phyloP scores from a whole-genome alignment of 2,329 filamentous ascomycete genomes.

The Botrytis pseudocinerea region DNA sequence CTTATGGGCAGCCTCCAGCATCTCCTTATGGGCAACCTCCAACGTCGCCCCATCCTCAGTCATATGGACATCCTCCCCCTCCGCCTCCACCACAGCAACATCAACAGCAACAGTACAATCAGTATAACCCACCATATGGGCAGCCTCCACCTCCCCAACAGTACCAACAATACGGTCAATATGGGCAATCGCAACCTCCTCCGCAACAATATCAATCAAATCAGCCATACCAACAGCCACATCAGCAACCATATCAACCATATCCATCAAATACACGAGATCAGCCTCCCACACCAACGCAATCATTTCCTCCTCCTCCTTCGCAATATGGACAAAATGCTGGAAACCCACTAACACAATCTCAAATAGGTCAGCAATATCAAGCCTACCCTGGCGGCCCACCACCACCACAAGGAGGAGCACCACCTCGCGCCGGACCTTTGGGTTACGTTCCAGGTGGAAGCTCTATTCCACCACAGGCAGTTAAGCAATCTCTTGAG shows the following conservation, averaged over 20 bases:
- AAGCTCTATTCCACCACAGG: conserved; percentile 14
- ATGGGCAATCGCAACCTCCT: conserved; percentile 2
- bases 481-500: conserved; percentile 26
- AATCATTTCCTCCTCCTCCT: conserved; percentile 4
- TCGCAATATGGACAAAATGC: conserved; percentile 12
- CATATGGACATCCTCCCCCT: conserved; percentile 5
- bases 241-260: neutral
- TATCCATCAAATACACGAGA: neutral
- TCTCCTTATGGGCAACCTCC: neutral
- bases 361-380: conserved; percentile 25
- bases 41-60: conserved; percentile 5
- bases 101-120: conserved; percentile 15
- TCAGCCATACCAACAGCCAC: neutral
- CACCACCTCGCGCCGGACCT: conserved; percentile 23
- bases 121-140: conserved; percentile 8
- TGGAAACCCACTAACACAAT: conserved; percentile 17
- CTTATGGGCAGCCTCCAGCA: neutral
- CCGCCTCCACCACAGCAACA: neutral
- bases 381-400: conserved; percentile 12
- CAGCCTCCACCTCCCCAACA: conserved; percentile 11
- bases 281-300: neutral
- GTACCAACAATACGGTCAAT: conserved; percentile 14
- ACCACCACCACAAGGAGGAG: conserved; percentile 23
- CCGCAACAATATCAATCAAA: conserved; percentile 4
- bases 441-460: conserved; percentile 19